Evolutionary conservation across 139 green algal species (phyloP), one percentile per base, ranked within the genome.

Genomic region (Pycnococcus provasolii): DNA sequence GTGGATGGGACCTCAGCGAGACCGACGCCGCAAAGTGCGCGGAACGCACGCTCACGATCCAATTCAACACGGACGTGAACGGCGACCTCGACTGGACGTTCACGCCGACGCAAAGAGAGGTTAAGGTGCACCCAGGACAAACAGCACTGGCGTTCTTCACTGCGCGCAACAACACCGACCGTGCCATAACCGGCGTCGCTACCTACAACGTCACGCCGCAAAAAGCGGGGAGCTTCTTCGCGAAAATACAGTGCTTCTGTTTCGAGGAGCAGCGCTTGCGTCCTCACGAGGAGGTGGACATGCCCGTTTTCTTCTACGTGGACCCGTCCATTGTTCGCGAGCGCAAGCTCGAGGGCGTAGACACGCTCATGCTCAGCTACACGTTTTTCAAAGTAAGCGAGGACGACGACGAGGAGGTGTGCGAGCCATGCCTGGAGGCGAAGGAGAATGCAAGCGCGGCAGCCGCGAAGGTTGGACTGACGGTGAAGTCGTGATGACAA

Each of bases 281-380:
- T 46, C 73, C 81, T 13, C 81, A 84, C 2, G 92, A 96, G 76
- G 78, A 80, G 53, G 80, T 99, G 7, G 93, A 99, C 83, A 99
- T 99, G 93, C 93, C 93, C 8, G 91, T 99, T 2, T 96, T 99
- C 71, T 99, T 99, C 75, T 99, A 99, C 81, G 70, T 99, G 2
- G 93, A 99, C 69, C 88, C 88, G 4, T 93, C 98, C 67, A 88
- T 96, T 75, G 91, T 86, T 0, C 87, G 76, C 0, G 93, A 99
- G 63, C 75, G 80, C 11, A 83, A 88, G 71, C 78, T 97, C 86
- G 80, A 79, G 9, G 75, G 73, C 68, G 73, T 99, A 2, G 72
- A 89, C 62, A 77, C 88, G 67, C 79, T 99, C 53, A 97, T 91
- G 0, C 78, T 99, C 3, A 92, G 84, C 6, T 98, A 99, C 82